Evolutionary conservation across 2,329 filamentous ascomycete species (phyloP).

Genomic region (Aspergillus clavatus): DNA sequence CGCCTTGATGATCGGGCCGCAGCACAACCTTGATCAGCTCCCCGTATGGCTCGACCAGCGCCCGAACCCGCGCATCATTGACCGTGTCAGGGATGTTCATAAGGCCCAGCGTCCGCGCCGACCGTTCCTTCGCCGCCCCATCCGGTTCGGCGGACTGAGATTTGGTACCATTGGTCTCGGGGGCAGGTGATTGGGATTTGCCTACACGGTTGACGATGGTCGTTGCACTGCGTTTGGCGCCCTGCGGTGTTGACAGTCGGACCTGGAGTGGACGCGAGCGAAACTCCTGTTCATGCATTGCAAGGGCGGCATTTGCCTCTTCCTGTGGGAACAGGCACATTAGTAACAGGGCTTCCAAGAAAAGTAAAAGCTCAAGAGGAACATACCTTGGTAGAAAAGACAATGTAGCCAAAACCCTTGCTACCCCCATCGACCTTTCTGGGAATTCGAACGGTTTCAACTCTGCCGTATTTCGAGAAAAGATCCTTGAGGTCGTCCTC

Average conservation of each 20-base stretch:
- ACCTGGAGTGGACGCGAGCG: constrained; percentile 65
- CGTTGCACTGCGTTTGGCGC: constrained; percentile 41
- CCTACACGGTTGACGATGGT: constrained; percentile 42
- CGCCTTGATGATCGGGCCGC: constrained; percentile 76
- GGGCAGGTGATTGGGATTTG: constrained; percentile 32
- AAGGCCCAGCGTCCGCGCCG: constrained; percentile 70
- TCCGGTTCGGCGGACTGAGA: constrained; percentile 33
- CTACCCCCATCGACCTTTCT: constrained; percentile 62
- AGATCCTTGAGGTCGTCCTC: constrained; percentile 66
- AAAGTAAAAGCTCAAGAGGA: background rate
- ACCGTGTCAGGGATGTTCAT: constrained; percentile 88
- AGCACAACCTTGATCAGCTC: constrained; percentile 70
- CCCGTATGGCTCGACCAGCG: constrained; percentile 67
- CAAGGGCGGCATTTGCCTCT: constrained; percentile 59
- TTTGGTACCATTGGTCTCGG: constrained; percentile 29
- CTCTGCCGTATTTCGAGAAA: constrained; percentile 70
- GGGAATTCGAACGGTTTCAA: constrained; percentile 68
- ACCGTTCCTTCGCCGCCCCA: constrained; percentile 42
- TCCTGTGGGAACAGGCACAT: constrained; percentile 43
- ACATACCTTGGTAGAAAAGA: constrained; percentile 61
- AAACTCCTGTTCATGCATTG: constrained; percentile 67
- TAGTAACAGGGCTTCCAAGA: constrained; percentile 4
- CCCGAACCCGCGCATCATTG: constrained; percentile 76
- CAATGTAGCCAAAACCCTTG: constrained; percentile 75
- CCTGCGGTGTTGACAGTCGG: constrained; percentile 46